These are phyloP conservation scores for Cercophora newfieldiana DNA, from an alignment of 495 filamentous ascomycete species.

Conservation along the genomic window DNA sequence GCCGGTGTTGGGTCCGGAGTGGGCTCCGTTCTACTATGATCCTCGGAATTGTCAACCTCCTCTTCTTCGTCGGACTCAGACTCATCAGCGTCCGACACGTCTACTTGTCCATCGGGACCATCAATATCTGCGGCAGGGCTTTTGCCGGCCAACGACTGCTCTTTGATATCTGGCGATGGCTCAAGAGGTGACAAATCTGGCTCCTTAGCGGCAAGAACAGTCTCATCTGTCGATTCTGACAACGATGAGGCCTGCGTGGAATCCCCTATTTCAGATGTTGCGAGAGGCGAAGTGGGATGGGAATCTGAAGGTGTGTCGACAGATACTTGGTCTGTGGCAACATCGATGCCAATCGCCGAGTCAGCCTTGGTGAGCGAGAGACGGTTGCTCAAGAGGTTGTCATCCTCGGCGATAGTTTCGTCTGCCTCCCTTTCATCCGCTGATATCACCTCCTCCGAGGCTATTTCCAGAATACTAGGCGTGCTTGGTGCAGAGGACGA, in stretches of 20 bases:
- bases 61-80: not conserved
- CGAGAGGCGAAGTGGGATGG: conserved; percentile 50
- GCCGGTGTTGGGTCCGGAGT: not conserved
- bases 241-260: conserved; percentile 58
- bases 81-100: not conserved
- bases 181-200: not conserved
- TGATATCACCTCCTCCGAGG: conserved; percentile 2
- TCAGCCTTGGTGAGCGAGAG: conserved; percentile 38
- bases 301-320: conserved; percentile 47
- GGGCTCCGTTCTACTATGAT: not conserved
- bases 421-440: conserved; percentile 1
- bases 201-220: conserved; percentile 36
- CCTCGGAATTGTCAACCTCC: not conserved
- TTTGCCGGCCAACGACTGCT: not conserved
- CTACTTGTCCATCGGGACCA: not conserved
- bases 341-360: conserved; percentile 41
- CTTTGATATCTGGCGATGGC: not conserved
- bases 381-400: conserved; percentile 20
- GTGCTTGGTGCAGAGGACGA: conserved; percentile 21
- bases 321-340: conserved; percentile 38
- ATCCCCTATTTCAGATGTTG: conserved; percentile 49
- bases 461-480: conserved; percentile 16
- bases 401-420: conserved; percentile 5
- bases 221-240: conserved; percentile 56
- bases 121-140: not conserved